Evolutionary conservation across 768 basidiomycete genomes (phyloP), one percentile per base, ranked within the genome.

Genomic region (Favolaschia claudopus): DNA sequence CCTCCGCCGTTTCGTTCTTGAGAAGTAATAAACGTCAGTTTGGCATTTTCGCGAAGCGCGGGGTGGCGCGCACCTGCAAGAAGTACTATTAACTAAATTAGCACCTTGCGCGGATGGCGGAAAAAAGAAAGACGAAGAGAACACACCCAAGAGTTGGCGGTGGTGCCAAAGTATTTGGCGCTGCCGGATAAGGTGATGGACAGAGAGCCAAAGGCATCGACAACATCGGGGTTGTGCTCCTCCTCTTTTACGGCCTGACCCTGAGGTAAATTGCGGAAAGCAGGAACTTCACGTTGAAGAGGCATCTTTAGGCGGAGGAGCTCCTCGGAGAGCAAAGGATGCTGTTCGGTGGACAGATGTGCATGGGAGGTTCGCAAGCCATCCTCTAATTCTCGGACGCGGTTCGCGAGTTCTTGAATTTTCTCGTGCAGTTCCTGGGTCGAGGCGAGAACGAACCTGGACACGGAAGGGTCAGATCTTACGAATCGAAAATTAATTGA

Each of bases 361-460:
- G 79, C 72, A 64, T 93, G 89, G 0, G 87, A 82, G 2, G 76
- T 67, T 25, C 89, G 82, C 25, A 93, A 74, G 9, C 76, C 85
- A 64, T 93, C 91, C 67, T 93, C 91, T 20, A 93, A 81, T 47
- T 92, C 86, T 55, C 91, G 85, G 22, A 92, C 86, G 39, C 91
- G 89, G 60, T 76, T 84, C 27, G 87, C 85, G 5, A 93, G 82
- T 67, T 91, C 86, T 19, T 84, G 77, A 51, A 93, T 92, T 72
- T 93, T 92, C 72, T 92, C 90, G 67, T 93, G 91, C 1, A 93
- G 78, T 63, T 92, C 91, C 71, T 89, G 88, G 0, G 89, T 92
- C 0, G 89, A 89, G 0, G 89, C 91, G 27, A 92, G 83, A 1
- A 92, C 89, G 66, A 92, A 93, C 20, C 90, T 89, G 62, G 2